Evolutionary conservation across 2,329 filamentous ascomycete species (phyloP), one percentile per base, ranked within the genome.

Genomic region (Epichloe bromicola): DNA sequence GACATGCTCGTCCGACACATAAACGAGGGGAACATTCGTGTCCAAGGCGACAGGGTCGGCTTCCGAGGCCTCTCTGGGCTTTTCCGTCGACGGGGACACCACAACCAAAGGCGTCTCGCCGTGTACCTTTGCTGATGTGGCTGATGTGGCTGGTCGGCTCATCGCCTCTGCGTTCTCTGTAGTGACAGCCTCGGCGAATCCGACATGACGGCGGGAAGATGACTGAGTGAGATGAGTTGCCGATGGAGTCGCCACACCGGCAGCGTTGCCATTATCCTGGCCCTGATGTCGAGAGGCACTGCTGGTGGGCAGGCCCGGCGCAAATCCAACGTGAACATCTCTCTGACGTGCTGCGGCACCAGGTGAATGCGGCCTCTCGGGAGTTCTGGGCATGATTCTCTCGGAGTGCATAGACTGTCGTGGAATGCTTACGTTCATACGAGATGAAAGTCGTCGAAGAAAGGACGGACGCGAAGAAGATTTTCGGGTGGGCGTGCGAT

Each of bases 401-500:
- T 42, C n/a, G 3, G 46, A 44, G 33, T 50, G 44, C 34, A 23
- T 42, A 3, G 34, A 51, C 10, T 14, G 45, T n/a, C 30, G 49
- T 40, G 49, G 23, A 7, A 33, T 50, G 11, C 51, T 55, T 5
- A 56, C 51, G 47, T 60, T 58, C 41, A 63, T 65, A 37, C 64
- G 67, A 1, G 73, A 76, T 0, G 76, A 78, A 19, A 70, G 61
- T 5, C 74, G 67, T 20, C 68, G 71, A 51, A 78, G 69, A 49
- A 79, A 66, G 50, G 67, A 68, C 1, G 73, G 71, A 19, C 73
- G 63, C 52, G 65, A 70, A 6, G 63, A 63, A 3, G 65, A 58
- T 40, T 66, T 67, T 19, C 65, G 62, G 3, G 67, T 62, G 2
- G 90, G 89, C 2, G 85, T 84, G 46, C 91, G 76, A 65, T 96